phyloP scores from a whole-genome alignment of 768 basidiomycete species.

The Termitomyces sp. region DNA sequence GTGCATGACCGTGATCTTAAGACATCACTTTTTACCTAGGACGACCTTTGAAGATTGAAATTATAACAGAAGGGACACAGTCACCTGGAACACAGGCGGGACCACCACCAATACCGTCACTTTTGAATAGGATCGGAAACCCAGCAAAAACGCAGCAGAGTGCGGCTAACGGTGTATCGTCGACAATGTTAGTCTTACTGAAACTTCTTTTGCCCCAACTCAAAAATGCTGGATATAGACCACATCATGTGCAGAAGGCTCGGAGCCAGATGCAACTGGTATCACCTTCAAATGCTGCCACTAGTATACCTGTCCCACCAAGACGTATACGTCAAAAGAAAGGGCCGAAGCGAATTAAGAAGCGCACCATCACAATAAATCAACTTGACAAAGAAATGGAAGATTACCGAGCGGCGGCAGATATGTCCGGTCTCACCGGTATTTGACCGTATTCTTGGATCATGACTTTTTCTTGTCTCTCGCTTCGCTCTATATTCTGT shows the following conservation, averaged over 20 bases:
- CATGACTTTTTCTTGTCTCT: background rate
- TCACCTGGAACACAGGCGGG: constrained; percentile 15
- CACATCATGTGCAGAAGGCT: constrained; percentile 5
- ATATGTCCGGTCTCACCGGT: constrained; percentile 11
- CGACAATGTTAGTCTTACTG: constrained; percentile 14
- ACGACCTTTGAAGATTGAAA: constrained; percentile 60
- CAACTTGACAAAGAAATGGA: constrained; percentile 81
- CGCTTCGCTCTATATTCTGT: background rate
- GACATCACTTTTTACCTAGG: constrained; percentile 29
- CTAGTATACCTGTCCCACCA: constrained; percentile 23
- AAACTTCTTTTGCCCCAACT: background rate
- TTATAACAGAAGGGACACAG: constrained; percentile 42
- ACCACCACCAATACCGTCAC: constrained; percentile 16
- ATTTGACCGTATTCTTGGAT: background rate
- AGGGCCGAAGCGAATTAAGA: constrained; percentile 70
- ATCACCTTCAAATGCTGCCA: constrained; percentile 16
- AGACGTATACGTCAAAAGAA: constrained; percentile 53
- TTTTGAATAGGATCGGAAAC: constrained; percentile 24
- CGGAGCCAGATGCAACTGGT: constrained; percentile 3
- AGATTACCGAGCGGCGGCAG: constrained; percentile 54
- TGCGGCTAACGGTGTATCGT: constrained; percentile 7
- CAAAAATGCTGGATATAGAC: background rate
- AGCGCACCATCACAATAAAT: constrained; percentile 38
- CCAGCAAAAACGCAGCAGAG: background rate
- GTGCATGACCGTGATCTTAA: background rate